A percentile compares a stretch with the other conserved stretches of the same genome.
These are phyloP conservation scores for Pneumocystis jirovecii DNA, from an alignment of 1,139 yeast genomes.

Conservation along the genomic window DNA sequence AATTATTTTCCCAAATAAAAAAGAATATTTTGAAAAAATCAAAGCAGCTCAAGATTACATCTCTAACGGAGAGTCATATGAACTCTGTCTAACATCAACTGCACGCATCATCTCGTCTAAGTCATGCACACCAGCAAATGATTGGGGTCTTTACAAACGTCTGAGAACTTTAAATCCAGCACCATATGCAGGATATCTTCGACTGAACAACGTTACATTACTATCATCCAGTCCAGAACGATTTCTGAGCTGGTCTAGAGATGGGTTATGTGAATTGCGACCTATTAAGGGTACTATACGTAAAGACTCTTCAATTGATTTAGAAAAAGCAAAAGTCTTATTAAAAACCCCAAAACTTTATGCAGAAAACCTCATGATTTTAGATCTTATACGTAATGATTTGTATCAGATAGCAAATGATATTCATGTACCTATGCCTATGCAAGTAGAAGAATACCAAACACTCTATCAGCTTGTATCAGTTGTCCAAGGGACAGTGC, in stretches of 20 bases:
- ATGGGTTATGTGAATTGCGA: constrained; percentile 52
- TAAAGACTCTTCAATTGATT: constrained; percentile 27
- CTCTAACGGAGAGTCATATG: constrained; percentile 81
- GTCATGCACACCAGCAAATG: constrained; percentile 12
- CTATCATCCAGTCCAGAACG: constrained; percentile 92
- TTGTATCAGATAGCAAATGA: constrained; percentile 44
- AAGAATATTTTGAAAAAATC: constrained; percentile 43
- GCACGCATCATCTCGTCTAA: constrained; percentile 35
- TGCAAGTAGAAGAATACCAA: constrained; percentile 84
- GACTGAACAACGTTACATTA: constrained; percentile 52
- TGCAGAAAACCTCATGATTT: constrained; percentile 95
- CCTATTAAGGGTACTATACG: constrained; percentile 94
- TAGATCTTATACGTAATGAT: constrained; percentile 88
- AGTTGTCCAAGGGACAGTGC: constrained; percentile 56
- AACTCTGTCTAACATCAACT: constrained; percentile 74
- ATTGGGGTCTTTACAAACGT: constrained; percentile 70
- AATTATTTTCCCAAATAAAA: constrained; percentile 35
- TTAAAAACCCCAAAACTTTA: constrained; percentile 79
- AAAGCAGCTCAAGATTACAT: constrained; percentile 50
- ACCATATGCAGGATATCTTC: constrained; percentile 74
- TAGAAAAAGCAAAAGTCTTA: constrained; percentile 41
- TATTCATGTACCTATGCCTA: constrained; percentile 61
- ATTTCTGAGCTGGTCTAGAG: constrained; percentile 60
- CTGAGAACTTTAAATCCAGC: constrained; percentile 70
- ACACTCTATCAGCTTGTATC: constrained; percentile 87